phyloP scores from a whole-genome alignment of 1,139 yeast species.

The Hyphopichia pseudoburtonii region DNA sequence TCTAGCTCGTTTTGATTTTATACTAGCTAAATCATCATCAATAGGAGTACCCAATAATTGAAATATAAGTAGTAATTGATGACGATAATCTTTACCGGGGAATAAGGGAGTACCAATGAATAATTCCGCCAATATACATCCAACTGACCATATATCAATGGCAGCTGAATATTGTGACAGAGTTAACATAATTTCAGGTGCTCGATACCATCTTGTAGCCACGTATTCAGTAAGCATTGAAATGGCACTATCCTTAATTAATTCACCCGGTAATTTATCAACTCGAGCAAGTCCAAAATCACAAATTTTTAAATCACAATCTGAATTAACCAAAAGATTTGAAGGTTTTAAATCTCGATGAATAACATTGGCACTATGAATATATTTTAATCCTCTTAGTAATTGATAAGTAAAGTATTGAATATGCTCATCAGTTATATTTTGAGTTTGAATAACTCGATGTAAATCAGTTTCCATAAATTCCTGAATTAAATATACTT shows the following conservation, averaged over 20 bases:
- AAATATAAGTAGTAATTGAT: constrained; percentile 62
- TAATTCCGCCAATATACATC: constrained; percentile 72
- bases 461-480: constrained; percentile 70
- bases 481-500: constrained; percentile 70
- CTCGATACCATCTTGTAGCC: constrained; percentile 80
- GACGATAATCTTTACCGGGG: constrained; percentile 76
- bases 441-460: constrained; percentile 53
- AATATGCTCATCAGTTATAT: constrained; percentile 61
- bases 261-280: constrained; percentile 27
- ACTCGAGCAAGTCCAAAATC: constrained; percentile 58
- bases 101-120: constrained; percentile 65
- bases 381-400: constrained; percentile 59
- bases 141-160: constrained; percentile 78
- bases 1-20: constrained; percentile 61
- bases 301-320: constrained; percentile 48
- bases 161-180: constrained; percentile 69
- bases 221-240: constrained; percentile 69
- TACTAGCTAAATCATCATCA: constrained; percentile 53
- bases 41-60: constrained; percentile 66
- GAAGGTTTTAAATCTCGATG: constrained; percentile 44
- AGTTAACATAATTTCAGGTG: constrained; percentile 76
- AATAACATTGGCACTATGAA: constrained; percentile 56
- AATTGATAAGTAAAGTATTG: constrained; percentile 69
- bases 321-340: constrained; percentile 32
- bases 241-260: constrained; percentile 32